Evolutionary conservation across 2,329 filamentous ascomycete species (phyloP), one percentile per base, ranked within the genome.

Genomic region (Cladosporium sp.): DNA sequence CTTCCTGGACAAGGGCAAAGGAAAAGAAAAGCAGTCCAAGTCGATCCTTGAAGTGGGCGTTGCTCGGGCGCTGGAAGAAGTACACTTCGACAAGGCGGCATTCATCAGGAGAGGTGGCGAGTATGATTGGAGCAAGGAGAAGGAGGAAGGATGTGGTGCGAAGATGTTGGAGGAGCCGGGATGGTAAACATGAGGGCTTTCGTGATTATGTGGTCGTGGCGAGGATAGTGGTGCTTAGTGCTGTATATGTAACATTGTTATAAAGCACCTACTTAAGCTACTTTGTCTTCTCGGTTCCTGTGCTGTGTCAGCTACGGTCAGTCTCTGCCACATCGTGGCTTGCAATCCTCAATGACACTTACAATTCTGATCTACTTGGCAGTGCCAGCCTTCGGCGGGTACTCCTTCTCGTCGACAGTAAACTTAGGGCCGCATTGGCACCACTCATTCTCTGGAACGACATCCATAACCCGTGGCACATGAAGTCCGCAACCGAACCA

Each of bases 391-490:
- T 85, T 88, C 23, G 88, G 87, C 65, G 88, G 88, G 70, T 89
- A 90, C 71, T 82, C 71, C 71, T 83, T 85, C 26, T 85, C 87
- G 63, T 84, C 82, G 28, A 81, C 78, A 70, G 86, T 83, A 67
- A 89, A 78, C 71, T 84, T 83, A 34, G 88, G 88, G 70, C 82
- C 79, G 73, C 88, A 91, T n/a, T 79, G 80, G 79, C 89, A 91
- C 77, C 87, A 83, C 51, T 90, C 80, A 5, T 79, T 77, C 34
- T 79, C 76, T 3, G 86, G 82, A 46, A 89, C 74, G 34, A 74
- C 72, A 73, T 87, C 84, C 79, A 91, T 84, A 69, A 90, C 87
- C n/a, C 76, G 76, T 13, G 85, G 79, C 69, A 91, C 81, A 76
- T 91, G 88, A 63, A 71, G 79, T 67, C 69, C 69, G 46, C 69